A percentile compares a stretch with the other conserved stretches of the same genome.
These are phyloP conservation scores for Leptodontidium sp. DNA, from an alignment of 2,329 filamentous ascomycete genomes.

Conservation along the genomic window DNA sequence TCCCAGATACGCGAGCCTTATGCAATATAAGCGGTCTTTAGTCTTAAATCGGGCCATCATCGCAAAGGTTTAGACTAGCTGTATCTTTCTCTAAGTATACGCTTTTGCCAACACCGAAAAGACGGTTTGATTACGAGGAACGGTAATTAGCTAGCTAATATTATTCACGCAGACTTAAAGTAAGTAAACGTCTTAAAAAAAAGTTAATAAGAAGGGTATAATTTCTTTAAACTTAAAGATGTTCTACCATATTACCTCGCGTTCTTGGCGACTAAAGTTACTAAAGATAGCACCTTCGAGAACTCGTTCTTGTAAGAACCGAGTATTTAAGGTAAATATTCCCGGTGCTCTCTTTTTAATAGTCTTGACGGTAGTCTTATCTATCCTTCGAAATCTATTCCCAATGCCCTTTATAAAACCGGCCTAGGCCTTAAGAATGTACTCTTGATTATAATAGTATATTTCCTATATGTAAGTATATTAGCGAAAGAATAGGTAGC, in stretches of 20 bases:
- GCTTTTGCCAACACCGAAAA: constrained; percentile 20
- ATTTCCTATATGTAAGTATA: constrained; percentile 28
- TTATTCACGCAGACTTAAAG: constrained; percentile 28
- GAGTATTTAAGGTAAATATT: constrained; percentile 30
- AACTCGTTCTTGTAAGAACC: constrained; percentile 25
- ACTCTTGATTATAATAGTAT: constrained; percentile 34
- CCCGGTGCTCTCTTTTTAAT: constrained; percentile 30
- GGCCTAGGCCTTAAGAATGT: constrained; percentile 22
- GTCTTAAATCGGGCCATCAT: constrained; percentile 21
- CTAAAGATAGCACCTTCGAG: constrained; percentile 28
- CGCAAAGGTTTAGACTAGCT: constrained; percentile 28
- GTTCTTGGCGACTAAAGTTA: constrained; percentile 33
- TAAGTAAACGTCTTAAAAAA: constrained; percentile 34
- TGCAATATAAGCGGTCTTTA: constrained; percentile 18
- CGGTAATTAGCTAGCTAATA: constrained; percentile 29
- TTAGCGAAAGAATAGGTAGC: no score
- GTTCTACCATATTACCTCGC: constrained; percentile 30
- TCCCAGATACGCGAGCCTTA: constrained; percentile 28
- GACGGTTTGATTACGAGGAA: constrained; percentile 23
- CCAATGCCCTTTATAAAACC: constrained; percentile 25
- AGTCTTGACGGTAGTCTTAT: constrained; percentile 32
- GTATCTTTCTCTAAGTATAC: constrained; percentile 20
- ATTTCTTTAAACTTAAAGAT: constrained; percentile 28
- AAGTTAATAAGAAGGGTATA: constrained; percentile 32
- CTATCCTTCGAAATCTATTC: constrained; percentile 27